Evolutionary conservation across 306 rosid genomes (phyloP).

Genomic region (Carpinus viminea): DNA sequence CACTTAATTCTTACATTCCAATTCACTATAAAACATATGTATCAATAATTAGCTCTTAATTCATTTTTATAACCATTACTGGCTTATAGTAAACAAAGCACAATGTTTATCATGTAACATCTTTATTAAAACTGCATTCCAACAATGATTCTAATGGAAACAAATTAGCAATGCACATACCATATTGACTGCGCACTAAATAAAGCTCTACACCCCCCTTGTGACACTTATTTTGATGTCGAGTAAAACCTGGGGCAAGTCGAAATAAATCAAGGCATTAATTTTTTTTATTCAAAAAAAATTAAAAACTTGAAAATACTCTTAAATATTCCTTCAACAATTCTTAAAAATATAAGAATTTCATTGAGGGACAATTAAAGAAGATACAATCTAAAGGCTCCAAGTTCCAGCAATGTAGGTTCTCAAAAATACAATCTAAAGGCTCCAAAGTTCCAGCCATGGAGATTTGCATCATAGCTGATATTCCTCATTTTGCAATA

Average conservation of each 20-base stretch:
- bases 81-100: neutral
- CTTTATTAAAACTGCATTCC: neutral
- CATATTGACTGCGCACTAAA: neutral
- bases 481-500: neutral
- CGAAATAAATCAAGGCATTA: neutral
- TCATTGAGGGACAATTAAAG: neutral
- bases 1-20: neutral
- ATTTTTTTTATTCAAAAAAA: neutral
- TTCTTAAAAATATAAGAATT: neutral
- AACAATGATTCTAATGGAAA: neutral
- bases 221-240: neutral
- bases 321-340: neutral
- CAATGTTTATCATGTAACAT: neutral
- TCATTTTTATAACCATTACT: neutral
- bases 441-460: neutral
- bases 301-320: neutral
- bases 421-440: neutral
- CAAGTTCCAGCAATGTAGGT: too few relatives aligned
- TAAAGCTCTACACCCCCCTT: neutral
- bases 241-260: neutral
- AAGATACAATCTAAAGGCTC: too few relatives aligned
- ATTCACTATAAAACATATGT: neutral
- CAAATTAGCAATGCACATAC: slow-evolving; percentile 5
- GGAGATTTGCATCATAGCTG: neutral
- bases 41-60: neutral